Base-by-base conservation (phyloP, 129 eudicot species). In the Artemisia tridentata region DNA sequence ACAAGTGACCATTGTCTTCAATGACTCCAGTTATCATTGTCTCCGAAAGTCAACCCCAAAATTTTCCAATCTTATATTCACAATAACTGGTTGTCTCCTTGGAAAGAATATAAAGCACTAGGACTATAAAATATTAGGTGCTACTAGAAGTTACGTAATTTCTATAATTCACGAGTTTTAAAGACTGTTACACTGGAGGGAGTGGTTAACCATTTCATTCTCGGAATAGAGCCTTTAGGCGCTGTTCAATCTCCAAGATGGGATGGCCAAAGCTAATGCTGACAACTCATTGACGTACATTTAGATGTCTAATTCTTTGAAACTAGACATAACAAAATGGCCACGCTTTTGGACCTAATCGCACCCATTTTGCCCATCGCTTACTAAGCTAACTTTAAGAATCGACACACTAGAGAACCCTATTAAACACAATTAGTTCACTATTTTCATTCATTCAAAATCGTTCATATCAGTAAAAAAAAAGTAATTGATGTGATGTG, bases 141-240 rank as follows among this genome's bases (percentile, higher is more conserved):
- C 31, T 27, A 27, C 4, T 27, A 3, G 0, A 27, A 27, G 31
- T 27, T 27, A 27, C 31, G 0, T 4, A 3, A 3, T 27, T 27
- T 27, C 31, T 27, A 27, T 27, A 3, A 27, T 27, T 27, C 31
- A 3, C 31, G 5, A 27, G 31, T 69, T 45, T 46, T 15, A 18
- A 43, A 4, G 29, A 29, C 15, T 25, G 7, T 31, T 51, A 11
- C 48, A 43, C 5, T 46, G 99, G 99, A 12, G 97, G 99, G 18
- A 93, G 99, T 72, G 99, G 99, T 93, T n/a, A 93, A 93, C 86
- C 93, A 93, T 72, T 90, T 93, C 58, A 43, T 93, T 29, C 80
- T 87, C 18, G 97, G 89, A 51, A 85, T 90, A 89, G 80, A 93
- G 29, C 97, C 99, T 75, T 80, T 88, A 74, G 80, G 77, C 48